Evolutionary conservation across 2,329 filamentous ascomycete genomes (phyloP), one percentile per base, ranked within the genome.

Genomic region (Stenocarpella maydis): DNA sequence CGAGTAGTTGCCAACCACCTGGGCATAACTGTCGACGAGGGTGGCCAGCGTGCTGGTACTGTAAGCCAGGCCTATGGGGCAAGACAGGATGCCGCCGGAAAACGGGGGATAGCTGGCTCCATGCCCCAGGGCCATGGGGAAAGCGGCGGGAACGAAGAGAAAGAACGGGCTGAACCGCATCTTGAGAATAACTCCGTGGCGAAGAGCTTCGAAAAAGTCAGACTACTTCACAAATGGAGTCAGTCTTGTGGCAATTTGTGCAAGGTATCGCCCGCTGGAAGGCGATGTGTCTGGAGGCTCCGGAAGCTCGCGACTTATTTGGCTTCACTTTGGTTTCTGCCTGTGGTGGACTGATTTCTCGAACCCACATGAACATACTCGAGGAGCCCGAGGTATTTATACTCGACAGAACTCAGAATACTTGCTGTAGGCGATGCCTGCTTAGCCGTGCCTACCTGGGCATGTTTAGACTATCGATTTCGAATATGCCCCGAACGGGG

Each of bases 1-100:
- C 14, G 58, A 65, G 53, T 71, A 69, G 69, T 71, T 71, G 12
- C 69, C 69, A 37, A 71, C 52, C 17, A 71, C 58, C 60, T 68
- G 60, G 4, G 69, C 60, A 54, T 71, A 71, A 5, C 21, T 43
- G 24, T 65, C 15, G 21, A 49, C 66, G 19, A 71, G 66, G 21
- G 49, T 19, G 10, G 24, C n/a, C n/a, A 66, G 60, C 8, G 52
- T 52, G 26, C 21, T 24, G 19, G 50, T 24, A n/a, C 14, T 39
- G 10, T 17, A 1, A 28, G 45, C 43, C 21, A 71, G 69, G 10
- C 53, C 37, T 5, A 9, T 37, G 31, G 52, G 61, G 61, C 55
- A 55, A 15, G 54, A 41, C 7, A 50, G 12, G 47, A 24, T 53
- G 26, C 15, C 19, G 12, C 31, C n/a, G n/a, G 43, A 45, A 31